These are phyloP conservation scores for Porphyrellus cyaneotinctus DNA, from an alignment of 768 basidiomycete genomes.

Conservation along the genomic window DNA sequence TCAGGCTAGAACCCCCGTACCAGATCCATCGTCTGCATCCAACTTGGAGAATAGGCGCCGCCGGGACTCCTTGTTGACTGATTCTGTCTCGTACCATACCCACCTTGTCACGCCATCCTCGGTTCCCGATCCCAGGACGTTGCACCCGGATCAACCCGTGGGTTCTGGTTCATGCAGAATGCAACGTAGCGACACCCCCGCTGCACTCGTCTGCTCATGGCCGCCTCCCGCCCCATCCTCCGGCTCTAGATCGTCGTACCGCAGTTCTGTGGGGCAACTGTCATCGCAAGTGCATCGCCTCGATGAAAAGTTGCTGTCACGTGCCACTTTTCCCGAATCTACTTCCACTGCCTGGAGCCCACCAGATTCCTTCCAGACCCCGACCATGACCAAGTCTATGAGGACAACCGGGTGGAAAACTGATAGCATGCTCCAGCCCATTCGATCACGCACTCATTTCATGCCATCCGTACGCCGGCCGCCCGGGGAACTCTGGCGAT, in stretches of 20 bases:
- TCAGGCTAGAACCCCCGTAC: neutral
- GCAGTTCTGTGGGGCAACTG: constrained; percentile 3
- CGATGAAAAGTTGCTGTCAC: constrained; percentile 4
- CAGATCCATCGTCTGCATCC: constrained; percentile 29
- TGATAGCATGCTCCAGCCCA: constrained; percentile 19
- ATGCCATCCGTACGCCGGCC: constrained; percentile 18
- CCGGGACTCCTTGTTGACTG: constrained; percentile 1
- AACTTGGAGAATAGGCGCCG: constrained; percentile 17
- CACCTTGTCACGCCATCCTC: constrained; percentile 5
- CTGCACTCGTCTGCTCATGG: constrained; percentile 21
- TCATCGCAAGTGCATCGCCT: constrained; percentile 10
- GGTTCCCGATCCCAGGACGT: constrained; percentile 13
- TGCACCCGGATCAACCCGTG: constrained; percentile 9
- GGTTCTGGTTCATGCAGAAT: constrained; percentile 7
- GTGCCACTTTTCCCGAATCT: constrained; percentile 5
- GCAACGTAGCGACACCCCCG: constrained; percentile 4
- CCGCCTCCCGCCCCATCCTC: constrained; percentile 13
- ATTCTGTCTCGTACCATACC: constrained; percentile 7
- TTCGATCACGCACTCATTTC: constrained; percentile 11
- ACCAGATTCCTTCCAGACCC: neutral
- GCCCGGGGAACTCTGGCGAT: constrained; percentile 18
- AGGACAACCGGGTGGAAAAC: constrained; percentile 15
- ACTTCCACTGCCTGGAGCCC: constrained; percentile 11
- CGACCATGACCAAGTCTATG: constrained; percentile 3
- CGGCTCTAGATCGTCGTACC: neutral